phyloP scores from a whole-genome alignment of 257 asterid species.

The Penstemon eatonii region DNA sequence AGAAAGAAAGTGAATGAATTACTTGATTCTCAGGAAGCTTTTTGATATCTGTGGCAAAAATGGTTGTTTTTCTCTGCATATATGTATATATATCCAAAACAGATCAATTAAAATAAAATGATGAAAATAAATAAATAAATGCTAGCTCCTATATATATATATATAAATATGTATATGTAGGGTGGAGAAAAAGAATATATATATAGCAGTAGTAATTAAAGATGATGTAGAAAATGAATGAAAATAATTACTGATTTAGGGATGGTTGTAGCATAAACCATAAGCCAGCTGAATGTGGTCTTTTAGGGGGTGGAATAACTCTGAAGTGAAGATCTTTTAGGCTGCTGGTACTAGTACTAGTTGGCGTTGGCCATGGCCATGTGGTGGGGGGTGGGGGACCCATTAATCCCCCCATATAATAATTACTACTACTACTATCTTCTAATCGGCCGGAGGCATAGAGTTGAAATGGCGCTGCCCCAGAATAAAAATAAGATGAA shows the following conservation, averaged over 20 bases:
- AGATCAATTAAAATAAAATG: slow-evolving; percentile 6
- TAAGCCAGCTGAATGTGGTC: slow-evolving; percentile 73
- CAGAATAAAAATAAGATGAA: slow-evolving; percentile 35
- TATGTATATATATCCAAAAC: too few species aligned
- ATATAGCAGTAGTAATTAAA: too few species aligned
- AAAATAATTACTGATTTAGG: slow-evolving; percentile 50
- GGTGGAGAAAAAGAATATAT: too few species aligned
- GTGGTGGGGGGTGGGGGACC: background rate
- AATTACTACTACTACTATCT: too few species aligned
- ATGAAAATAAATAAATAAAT: background rate
- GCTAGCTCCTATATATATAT: too few species aligned
- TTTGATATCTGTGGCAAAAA: slow-evolving; percentile 88
- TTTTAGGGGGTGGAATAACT: slow-evolving; percentile 71
- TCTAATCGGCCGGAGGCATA: slow-evolving; percentile 35
- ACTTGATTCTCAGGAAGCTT: slow-evolving; percentile 96
- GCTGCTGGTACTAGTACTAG: background rate
- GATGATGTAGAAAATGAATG: too few species aligned
- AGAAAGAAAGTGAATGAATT: slow-evolving; percentile 16
- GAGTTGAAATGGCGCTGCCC: slow-evolving; percentile 54
- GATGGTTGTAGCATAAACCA: slow-evolving; percentile 89
- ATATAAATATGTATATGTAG: too few species aligned
- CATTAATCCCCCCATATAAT: too few species aligned
- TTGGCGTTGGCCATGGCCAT: slow-evolving; percentile 27
- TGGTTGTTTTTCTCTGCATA: slow-evolving; percentile 71
- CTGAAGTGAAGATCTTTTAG: slow-evolving; percentile 47